A percentile compares a stretch with the other conserved stretches of the same genome.
Conservation (phyloP, 1,284 basidiomycete species). For the Cutaneotrichosporon cyanovorans region DNA sequence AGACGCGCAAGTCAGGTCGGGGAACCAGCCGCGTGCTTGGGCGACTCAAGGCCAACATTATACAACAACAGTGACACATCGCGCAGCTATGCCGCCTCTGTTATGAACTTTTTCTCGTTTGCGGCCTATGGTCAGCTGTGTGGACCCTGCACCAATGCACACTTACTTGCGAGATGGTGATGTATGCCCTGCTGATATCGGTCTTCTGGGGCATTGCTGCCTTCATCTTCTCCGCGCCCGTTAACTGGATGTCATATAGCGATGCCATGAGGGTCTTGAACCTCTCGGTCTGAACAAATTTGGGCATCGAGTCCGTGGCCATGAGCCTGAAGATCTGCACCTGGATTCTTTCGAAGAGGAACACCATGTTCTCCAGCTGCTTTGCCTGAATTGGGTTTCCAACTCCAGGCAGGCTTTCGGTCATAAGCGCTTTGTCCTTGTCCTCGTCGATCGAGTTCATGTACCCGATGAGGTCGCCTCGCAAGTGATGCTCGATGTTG, state of each 20-base stretch:
- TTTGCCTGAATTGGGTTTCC: conserved; percentile 63
- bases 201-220: conserved; percentile 16
- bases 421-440: conserved; percentile 53
- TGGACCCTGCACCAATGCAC: background rate
- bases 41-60: no score
- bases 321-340: conserved; percentile 93
- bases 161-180: conserved; percentile 43
- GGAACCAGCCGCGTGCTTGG: no score
- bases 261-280: conserved; percentile 26
- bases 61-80: no score
- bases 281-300: conserved; percentile 42
- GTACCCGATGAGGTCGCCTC: conserved; percentile 88
- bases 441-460: conserved; percentile 74
- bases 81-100: no score
- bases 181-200: conserved; percentile 28
- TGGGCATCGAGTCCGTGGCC: conserved; percentile 95
- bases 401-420: conserved; percentile 69
- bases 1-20: no score
- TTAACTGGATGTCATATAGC: conserved; percentile 28
- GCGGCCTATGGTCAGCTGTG: conserved; percentile 1
- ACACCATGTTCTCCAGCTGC: conserved; percentile 87
- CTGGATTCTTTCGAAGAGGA: conserved; percentile 92
- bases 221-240: conserved; percentile 21
- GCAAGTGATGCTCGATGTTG: conserved; percentile 94
- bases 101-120: conserved; percentile 9